phyloP scores from a whole-genome alignment of 352 stramenopile genomes.

The Discostella stelligera region DNA sequence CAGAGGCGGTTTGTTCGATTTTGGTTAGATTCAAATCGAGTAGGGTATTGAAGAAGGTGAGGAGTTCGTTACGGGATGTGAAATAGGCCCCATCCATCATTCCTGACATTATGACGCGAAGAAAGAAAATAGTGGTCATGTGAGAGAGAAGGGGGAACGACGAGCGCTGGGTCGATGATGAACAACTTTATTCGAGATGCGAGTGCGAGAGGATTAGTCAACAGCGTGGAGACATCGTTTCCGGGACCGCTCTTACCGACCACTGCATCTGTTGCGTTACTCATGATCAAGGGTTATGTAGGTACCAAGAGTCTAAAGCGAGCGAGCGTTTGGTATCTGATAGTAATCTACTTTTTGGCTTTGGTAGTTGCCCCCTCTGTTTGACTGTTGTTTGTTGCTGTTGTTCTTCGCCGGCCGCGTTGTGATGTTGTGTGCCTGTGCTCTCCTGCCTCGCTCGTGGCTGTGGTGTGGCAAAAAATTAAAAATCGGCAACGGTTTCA shows the following conservation, averaged over 20 bases:
- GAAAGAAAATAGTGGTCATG: not conserved
- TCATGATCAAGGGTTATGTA: conserved; percentile 8
- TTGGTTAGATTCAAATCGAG: conserved; percentile 92
- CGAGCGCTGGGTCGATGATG: too few relatives aligned
- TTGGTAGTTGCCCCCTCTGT: too few relatives aligned
- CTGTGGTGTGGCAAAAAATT: too few relatives aligned
- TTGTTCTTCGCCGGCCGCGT: too few relatives aligned
- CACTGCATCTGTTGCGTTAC: conserved; percentile 26
- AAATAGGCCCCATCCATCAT: conserved; percentile 98
- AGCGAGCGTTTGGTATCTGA: too few relatives aligned
- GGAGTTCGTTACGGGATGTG: conserved; percentile 94
- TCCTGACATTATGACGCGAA: conserved; percentile 48
- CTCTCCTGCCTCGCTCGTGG: too few relatives aligned
- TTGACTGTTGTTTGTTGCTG: too few relatives aligned
- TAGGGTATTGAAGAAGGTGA: conserved; percentile 98
- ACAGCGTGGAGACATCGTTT: not conserved
- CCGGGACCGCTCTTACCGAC: conserved; percentile 27
- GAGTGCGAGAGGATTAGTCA: not conserved
- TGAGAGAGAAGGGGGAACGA: not conserved
- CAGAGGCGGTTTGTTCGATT: conserved; percentile 95
- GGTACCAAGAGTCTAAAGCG: too few relatives aligned
- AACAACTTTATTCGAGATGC: not conserved
- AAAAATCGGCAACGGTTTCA: too few relatives aligned
- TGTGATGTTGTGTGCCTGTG: too few relatives aligned
- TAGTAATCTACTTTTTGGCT: too few relatives aligned